Evolutionary conservation across 208 protist species (phyloP), one percentile per base, ranked within the genome.

Genomic region (Angomonas deanei): DNA sequence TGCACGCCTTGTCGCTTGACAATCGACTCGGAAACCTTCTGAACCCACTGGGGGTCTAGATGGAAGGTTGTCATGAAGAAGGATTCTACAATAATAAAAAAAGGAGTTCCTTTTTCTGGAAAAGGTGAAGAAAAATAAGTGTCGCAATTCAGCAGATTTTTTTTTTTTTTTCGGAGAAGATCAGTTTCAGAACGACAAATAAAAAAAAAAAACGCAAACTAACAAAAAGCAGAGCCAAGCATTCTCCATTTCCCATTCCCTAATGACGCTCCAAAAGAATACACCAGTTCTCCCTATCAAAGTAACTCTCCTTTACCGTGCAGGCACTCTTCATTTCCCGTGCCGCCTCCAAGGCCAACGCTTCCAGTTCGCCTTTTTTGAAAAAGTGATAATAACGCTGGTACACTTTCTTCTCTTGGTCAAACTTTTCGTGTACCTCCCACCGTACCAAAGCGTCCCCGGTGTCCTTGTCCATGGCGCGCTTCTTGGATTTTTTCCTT

Each of bases 211-310:
- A 33, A 56, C 23, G 47, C 47, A 19, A 26, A 3, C 13, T 15
- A 24, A 34, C 23, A 49, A 21, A n/a, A n/a, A n/a, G n/a, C n/a
- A n/a, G n/a, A n/a, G n/a, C n/a, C n/a, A n/a, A n/a, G n/a, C n/a
- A n/a, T n/a, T n/a, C n/a, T n/a, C n/a, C n/a, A n/a, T n/a, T n/a
- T n/a, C n/a, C n/a, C n/a, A n/a, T n/a, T n/a, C n/a, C n/a, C n/a
- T n/a, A n/a, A n/a, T n/a, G 30, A 13, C 78, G 79, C 64, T 86
- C 52, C 17, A 90, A 26, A 11, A 88, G 39, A 6, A 93, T 68
- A 49, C 84, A 92, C 88, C 91, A 96, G 61, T 96, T 96, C 50
- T 96, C 88, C 48, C 84, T 78, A 63, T 96, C 91, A 50, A 86
- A 95, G 66, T 93, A 96, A 2, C 75, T 82, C 31, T 82, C 60